Percentiles rank a stretch among this genome's conserved stretches.
These are phyloP conservation scores for Malassezia slooffiae DNA, from an alignment of 1,284 basidiomycete species.

Conservation along the genomic window DNA sequence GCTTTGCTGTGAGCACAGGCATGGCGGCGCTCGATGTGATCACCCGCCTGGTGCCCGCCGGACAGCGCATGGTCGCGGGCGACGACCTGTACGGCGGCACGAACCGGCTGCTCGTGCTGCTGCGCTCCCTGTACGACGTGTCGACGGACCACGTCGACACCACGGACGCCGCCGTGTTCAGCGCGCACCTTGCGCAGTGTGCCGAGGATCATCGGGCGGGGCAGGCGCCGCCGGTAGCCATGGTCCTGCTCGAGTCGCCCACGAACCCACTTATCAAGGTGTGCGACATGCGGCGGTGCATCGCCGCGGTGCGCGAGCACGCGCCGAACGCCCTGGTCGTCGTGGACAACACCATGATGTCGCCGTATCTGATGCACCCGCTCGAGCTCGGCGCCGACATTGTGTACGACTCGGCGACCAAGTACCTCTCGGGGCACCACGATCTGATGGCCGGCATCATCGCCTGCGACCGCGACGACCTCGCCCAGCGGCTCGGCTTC, in stretches of 20 bases:
- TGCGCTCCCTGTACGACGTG: slow-evolving; percentile 75
- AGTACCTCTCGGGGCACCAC: slow-evolving; percentile 95
- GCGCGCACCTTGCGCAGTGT: slow-evolving; percentile 27
- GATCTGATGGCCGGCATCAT: slow-evolving; percentile 76
- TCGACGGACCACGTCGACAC: slow-evolving; percentile 90
- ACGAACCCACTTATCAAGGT: slow-evolving; percentile 97
- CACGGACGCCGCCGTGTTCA: slow-evolving; percentile 55
- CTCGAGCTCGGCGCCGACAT: slow-evolving; percentile 91
- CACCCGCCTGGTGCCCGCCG: slow-evolving; percentile 81
- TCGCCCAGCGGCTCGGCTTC: slow-evolving; percentile 79
- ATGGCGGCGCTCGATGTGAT: slow-evolving; percentile 98
- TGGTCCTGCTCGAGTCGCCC: slow-evolving; percentile 74
- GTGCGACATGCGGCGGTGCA: slow-evolving; percentile 62
- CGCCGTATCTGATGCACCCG: slow-evolving; percentile 89
- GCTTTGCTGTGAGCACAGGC: slow-evolving; percentile 81
- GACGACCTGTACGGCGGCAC: slow-evolving; percentile 97
- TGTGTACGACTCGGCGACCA: slow-evolving; percentile 95
- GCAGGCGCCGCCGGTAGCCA: slow-evolving; percentile 25
- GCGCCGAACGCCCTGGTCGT: slow-evolving; percentile 42
- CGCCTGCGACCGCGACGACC: slow-evolving; percentile 78
- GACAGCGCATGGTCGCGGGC: slow-evolving; percentile 86
- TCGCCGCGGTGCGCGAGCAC: slow-evolving; percentile 31
- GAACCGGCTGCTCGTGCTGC: slow-evolving; percentile 84
- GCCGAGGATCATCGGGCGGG: slow-evolving; percentile 26
- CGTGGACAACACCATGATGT: slow-evolving; percentile 98